Evolutionary conservation across 148 eudicot species (phyloP).

Genomic region (Vaccinium vitisidaea): DNA sequence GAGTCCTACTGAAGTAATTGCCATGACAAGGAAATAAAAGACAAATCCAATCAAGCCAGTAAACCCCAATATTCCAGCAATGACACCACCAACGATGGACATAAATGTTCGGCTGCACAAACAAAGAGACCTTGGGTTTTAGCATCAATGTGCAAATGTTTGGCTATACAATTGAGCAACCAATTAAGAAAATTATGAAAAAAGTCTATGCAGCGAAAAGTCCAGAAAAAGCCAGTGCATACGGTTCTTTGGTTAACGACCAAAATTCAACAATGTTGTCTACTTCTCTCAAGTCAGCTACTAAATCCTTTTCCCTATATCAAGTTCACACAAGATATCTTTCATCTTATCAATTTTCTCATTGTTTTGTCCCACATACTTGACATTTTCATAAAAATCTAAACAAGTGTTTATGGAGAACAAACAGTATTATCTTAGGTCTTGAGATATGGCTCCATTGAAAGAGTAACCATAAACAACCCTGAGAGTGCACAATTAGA

Average conservation of each 20-base stretch:
- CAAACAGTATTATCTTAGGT: too few relatives aligned
- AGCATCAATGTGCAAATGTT: neutral
- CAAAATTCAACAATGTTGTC: neutral
- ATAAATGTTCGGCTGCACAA: slow-evolving; percentile 86
- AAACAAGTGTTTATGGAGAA: too few relatives aligned
- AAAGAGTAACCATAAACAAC: too few relatives aligned
- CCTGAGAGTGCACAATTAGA: too few relatives aligned
- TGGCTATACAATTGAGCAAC: neutral
- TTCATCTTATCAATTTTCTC: neutral
- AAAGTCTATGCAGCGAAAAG: neutral
- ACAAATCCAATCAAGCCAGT: slow-evolving; percentile 30
- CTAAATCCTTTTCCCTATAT: neutral
- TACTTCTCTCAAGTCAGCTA: neutral
- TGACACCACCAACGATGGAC: slow-evolving; percentile 86
- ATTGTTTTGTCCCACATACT: neutral
- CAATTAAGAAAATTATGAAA: neutral
- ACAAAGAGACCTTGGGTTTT: slow-evolving; percentile 2
- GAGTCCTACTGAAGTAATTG: slow-evolving; percentile 36
- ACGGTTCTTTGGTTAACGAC: neutral
- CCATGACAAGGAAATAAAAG: too few relatives aligned
- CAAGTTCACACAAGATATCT: too few relatives aligned
- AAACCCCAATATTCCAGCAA: slow-evolving; percentile 77
- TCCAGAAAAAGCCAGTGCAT: neutral
- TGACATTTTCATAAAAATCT: too few relatives aligned
- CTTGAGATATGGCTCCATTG: too few relatives aligned